phyloP scores from a whole-genome alignment of 805 yeast genomes.

The Starmera caribaea region DNA sequence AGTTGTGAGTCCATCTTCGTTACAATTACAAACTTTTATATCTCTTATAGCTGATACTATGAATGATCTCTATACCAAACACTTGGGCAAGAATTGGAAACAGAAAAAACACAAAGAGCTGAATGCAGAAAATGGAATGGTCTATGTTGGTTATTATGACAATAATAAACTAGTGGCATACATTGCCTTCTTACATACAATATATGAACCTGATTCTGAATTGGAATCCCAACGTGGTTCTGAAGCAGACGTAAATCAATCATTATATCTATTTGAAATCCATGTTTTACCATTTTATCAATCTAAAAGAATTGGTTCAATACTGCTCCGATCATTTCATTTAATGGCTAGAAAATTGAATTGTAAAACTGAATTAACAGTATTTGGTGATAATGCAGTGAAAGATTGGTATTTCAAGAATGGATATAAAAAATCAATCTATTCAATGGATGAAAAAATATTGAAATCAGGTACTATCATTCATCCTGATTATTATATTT shows the following conservation, averaged over 20 bases:
- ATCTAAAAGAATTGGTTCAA: constrained; percentile 27
- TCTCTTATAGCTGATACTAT: constrained; percentile 10
- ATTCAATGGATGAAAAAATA: constrained; percentile 34
- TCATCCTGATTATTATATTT: constrained; percentile 35
- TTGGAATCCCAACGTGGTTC: too few species aligned
- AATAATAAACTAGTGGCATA: constrained; percentile 20
- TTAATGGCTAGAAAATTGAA: constrained; percentile 14
- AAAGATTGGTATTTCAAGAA: constrained; percentile 30
- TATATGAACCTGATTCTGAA: too few species aligned
- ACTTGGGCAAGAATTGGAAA: constrained; percentile 12
- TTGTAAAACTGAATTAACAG: constrained; percentile 29
- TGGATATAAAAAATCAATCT: constrained; percentile 28
- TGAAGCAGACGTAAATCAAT: background rate
- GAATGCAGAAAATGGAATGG: constrained; percentile 29
- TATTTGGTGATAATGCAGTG: constrained; percentile 39
- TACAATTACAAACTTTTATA: background rate
- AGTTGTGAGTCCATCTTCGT: background rate
- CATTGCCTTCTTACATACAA: too few species aligned
- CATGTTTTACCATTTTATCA: constrained; percentile 33
- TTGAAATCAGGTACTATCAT: constrained; percentile 30
- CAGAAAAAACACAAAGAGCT: constrained; percentile 26
- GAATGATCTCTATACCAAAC: constrained; percentile 6
- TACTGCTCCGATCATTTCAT: constrained; percentile 29
- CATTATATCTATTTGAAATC: constrained; percentile 46
- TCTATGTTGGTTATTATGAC: constrained; percentile 27